Base-by-base conservation (phyloP, 495 filamentous ascomycete genomes). In the Cenococcum geophilum region DNA sequence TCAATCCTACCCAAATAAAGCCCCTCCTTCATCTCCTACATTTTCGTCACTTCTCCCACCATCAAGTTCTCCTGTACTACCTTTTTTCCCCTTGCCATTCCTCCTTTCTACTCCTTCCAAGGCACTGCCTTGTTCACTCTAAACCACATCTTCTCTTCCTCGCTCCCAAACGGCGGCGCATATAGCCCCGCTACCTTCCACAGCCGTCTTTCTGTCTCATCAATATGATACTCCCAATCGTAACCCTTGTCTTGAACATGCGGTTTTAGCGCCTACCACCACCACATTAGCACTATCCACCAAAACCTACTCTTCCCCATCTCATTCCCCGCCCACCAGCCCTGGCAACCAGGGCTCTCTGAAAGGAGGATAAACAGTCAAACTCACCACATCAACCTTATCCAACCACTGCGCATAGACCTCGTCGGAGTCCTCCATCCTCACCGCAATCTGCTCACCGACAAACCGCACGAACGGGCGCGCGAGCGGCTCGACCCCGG, bases 171-270 rank as follows among this genome's bases (percentile, higher is more conserved):
- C 61, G 55, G 57, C 42, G 67, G 67, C 53, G 67, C 60, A 27
- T 64, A 61, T 0, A 70, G 12, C 45, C 67, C 67, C 16, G 64
- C 9, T 4, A 70, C 60, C 61, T 64, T 67, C 67, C 67, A 70
- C 52, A 70, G 35, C 52, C 63, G 49, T 32, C 65, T 43, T 12
- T 54, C 59, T 74, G 59, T 83, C 59, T 76, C 73, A 25, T 69
- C 68, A 45, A 76, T 59, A 55, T 68, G 65, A 27, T 68, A 73
- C 66, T 76, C 75, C 73, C 72, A 76, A 49, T 74, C 73, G 36
- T 72, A 76, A 0, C 75, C 75, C 62, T 69, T 71, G 18, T 73
- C 71, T 11, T 62, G 59, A 18, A 76, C 59, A 47, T 70, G 66
- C 47, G 74, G 71, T 51, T 67, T 70, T 49, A 76, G 49, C 20